phyloP scores from a whole-genome alignment of 352 stramenopile species.

The Globisporangium polare region DNA sequence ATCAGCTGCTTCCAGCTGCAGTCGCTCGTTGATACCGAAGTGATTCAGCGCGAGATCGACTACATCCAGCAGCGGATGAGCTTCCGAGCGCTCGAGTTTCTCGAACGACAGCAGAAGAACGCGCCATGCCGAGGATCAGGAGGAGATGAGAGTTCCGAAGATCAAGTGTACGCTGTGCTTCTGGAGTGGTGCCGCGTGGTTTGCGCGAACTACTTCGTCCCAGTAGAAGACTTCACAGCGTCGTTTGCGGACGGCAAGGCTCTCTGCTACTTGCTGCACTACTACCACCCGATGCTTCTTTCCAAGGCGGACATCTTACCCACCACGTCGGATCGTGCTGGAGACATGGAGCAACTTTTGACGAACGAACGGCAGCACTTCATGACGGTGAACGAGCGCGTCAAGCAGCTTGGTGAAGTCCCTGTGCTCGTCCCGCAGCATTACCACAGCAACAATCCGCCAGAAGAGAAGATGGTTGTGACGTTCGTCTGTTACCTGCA shows the following conservation, averaged over 20 bases:
- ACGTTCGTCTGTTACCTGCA: slow-evolving; percentile 94
- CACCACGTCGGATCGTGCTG: slow-evolving; percentile 34
- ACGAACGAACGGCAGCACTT: slow-evolving; percentile 86
- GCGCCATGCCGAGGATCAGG: slow-evolving; percentile 24
- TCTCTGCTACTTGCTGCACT: slow-evolving; percentile 93
- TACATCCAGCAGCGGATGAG: slow-evolving; percentile 68
- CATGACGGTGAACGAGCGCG: slow-evolving; percentile 79
- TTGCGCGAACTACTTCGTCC: slow-evolving; percentile 87
- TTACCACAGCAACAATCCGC: slow-evolving; percentile 86
- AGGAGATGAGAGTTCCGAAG: slow-evolving; percentile 21
- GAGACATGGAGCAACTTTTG: slow-evolving; percentile 31
- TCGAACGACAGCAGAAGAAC: slow-evolving; percentile 36
- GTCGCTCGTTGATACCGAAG: slow-evolving; percentile 73
- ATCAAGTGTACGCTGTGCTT: slow-evolving; percentile 71
- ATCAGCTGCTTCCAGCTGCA: slow-evolving; percentile 90
- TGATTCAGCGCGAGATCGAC: slow-evolving; percentile 76
- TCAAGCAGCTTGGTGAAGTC: slow-evolving; percentile 91
- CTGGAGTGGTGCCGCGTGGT: slow-evolving; percentile 92
- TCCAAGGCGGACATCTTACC: slow-evolving; percentile 52
- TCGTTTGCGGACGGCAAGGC: slow-evolving; percentile 93
- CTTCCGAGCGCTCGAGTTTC: slow-evolving; percentile 59
- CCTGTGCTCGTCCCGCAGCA: slow-evolving; percentile 85
- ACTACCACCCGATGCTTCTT: slow-evolving; percentile 93
- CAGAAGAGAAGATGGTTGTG: slow-evolving; percentile 93
- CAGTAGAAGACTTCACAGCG: slow-evolving; percentile 86